Percentiles rank a stretch among this genome's conserved stretches.
Conservation (phyloP, 2,329 filamentous ascomycete genomes). For the Colletotrichum sp. region DNA sequence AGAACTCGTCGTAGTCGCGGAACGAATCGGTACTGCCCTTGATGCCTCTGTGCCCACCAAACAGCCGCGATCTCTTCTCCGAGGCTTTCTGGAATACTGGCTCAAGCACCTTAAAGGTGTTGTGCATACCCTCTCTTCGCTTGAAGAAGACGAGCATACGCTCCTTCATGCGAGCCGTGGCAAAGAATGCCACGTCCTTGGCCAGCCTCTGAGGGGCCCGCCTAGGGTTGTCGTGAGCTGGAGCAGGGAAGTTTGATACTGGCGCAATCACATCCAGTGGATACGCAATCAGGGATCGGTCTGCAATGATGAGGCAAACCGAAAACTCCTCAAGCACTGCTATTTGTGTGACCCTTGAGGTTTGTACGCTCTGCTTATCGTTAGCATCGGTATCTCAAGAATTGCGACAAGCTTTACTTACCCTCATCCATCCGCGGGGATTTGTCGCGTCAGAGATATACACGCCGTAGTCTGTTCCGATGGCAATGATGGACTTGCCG, state of each 20-base stretch:
- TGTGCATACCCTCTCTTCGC: conserved; percentile 89
- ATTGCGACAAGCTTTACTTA: conserved; percentile 51
- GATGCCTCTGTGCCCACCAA: conserved; percentile 61
- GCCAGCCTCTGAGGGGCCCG: conserved; percentile 91
- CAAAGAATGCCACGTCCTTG: conserved; percentile 96
- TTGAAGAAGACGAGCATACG: conserved; percentile 95
- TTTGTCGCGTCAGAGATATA: conserved; percentile 89
- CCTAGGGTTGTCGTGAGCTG: conserved; percentile 73
- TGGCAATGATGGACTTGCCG: conserved; percentile 86
- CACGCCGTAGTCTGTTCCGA: conserved; percentile 94
- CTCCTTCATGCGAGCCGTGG: conserved; percentile 96
- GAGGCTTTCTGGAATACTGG: conserved; percentile 93
- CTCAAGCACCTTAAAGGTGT: conserved; percentile 95
- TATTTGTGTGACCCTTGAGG: conserved; percentile 84
- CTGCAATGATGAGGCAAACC: conserved; percentile 87
- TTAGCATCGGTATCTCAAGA: conserved; percentile 14
- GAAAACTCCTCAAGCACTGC: conserved; percentile 96
- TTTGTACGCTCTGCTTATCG: conserved; percentile 71
- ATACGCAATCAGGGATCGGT: conserved; percentile 90
- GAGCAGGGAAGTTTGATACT: conserved; percentile 64
- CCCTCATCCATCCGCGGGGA: conserved; percentile 88
- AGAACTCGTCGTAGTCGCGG: conserved; percentile 98
- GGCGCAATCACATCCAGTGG: conserved; percentile 84
- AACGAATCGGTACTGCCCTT: conserved; percentile 89
- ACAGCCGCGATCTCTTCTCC: conserved; percentile 77